Conservation (phyloP, 2,329 filamentous ascomycete genomes). For the Celoporthe dispersa region DNA sequence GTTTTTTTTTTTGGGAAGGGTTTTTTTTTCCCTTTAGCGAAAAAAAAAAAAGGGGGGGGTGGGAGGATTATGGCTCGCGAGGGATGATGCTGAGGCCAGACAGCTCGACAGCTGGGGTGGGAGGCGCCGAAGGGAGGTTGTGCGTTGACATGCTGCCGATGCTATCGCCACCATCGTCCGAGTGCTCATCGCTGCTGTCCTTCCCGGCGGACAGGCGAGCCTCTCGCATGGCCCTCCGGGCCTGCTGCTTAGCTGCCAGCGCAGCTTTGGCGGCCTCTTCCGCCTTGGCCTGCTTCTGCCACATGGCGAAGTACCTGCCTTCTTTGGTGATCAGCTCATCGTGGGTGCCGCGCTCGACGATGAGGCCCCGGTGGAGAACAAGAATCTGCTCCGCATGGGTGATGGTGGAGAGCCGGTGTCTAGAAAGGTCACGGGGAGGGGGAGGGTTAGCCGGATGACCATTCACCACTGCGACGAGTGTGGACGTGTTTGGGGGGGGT, state of each 20-base stretch:
- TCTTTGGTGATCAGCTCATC: constrained; percentile 71
- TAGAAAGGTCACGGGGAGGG: constrained; percentile 36
- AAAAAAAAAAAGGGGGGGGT: too few relatives aligned
- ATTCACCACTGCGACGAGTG: not conserved
- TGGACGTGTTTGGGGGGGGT: not conserved
- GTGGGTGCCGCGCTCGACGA: constrained; percentile 80
- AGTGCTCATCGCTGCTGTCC: constrained; percentile 46
- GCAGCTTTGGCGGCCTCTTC: constrained; percentile 70
- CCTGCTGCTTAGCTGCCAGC: constrained; percentile 46
- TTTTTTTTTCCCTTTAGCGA: too few relatives aligned
- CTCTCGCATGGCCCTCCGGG: constrained; percentile 51
- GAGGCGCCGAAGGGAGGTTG: constrained; percentile 43
- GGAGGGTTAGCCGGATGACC: constrained; percentile 28
- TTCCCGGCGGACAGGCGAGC: constrained; percentile 52
- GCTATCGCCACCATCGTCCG: constrained; percentile 50
- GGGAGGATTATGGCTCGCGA: not conserved
- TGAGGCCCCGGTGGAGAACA: constrained; percentile 75
- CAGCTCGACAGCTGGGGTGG: constrained; percentile 37
- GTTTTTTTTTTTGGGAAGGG: too few relatives aligned
- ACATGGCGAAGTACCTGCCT: constrained; percentile 82
- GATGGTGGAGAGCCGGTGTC: constrained; percentile 82
- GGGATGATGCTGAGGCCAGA: constrained; percentile 19
- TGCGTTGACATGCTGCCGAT: constrained; percentile 47
- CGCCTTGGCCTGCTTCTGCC: constrained; percentile 84
- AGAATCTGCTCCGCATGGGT: constrained; percentile 85